phyloP scores from a whole-genome alignment of 1,284 basidiomycete species.

The Marasmius sp. region DNA sequence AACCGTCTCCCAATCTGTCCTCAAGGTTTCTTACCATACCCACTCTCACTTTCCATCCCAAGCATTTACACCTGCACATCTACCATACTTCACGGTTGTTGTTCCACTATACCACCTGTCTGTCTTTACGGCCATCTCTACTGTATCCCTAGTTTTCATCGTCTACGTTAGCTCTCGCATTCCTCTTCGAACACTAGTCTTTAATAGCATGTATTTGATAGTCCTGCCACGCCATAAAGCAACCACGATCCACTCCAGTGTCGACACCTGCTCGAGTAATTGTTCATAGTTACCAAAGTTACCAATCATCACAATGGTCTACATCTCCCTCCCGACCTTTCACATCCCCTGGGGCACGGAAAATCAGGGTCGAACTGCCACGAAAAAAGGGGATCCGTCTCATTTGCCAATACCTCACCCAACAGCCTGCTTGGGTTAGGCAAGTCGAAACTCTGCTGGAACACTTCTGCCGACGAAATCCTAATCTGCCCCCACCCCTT shows the following conservation, averaged over 20 bases:
- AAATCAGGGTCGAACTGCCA: constrained; percentile 19
- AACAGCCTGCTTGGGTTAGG: constrained; percentile 13
- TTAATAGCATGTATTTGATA: background rate
- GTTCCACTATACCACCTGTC: background rate
- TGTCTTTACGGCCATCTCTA: background rate
- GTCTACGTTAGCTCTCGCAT: background rate
- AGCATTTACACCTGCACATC: background rate
- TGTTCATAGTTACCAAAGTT: background rate
- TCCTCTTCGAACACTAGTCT: background rate
- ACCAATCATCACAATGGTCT: background rate
- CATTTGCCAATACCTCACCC: constrained; percentile 18
- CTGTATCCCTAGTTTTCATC: background rate
- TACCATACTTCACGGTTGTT: background rate
- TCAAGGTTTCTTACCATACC: background rate
- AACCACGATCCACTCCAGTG: background rate
- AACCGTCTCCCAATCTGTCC: too few species aligned
- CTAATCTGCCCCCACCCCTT: constrained; percentile 20
- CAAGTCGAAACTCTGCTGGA: constrained; percentile 15
- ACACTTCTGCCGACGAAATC: constrained; percentile 15
- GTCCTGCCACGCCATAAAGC: background rate
- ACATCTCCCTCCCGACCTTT: constrained; percentile 8
- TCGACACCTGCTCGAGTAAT: background rate
- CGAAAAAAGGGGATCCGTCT: constrained; percentile 18
- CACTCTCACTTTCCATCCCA: background rate
- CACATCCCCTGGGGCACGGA: constrained; percentile 17